These are phyloP conservation scores for Aspergillus sp. DNA, from an alignment of 2,329 filamentous ascomycete genomes.

Conservation along the genomic window DNA sequence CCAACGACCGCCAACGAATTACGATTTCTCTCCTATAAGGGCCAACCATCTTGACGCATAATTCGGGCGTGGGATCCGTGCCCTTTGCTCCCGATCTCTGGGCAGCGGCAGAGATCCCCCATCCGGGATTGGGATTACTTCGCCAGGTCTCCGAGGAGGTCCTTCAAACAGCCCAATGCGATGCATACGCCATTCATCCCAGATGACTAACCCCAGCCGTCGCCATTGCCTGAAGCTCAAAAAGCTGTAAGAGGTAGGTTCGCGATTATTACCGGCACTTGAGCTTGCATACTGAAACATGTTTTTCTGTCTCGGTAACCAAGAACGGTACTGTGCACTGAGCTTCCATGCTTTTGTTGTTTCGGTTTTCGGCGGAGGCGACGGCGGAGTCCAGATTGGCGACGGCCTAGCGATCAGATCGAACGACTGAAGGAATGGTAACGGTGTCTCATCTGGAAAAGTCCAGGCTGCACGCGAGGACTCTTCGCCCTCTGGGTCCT, in stretches of 20 bases:
- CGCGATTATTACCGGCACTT: not conserved
- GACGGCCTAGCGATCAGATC: not conserved
- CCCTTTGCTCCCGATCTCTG: not conserved
- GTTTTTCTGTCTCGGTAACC: not conserved
- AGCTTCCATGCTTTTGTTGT: not conserved
- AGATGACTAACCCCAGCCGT: not conserved
- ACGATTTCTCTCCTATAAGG: too few relatives aligned
- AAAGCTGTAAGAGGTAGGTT: not conserved
- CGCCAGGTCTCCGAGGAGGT: not conserved
- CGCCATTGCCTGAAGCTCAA: not conserved
- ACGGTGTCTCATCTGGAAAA: not conserved
- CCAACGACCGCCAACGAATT: too few relatives aligned
- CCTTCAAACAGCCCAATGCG: not conserved
- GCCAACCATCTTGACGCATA: too few relatives aligned
- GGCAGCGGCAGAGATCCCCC: not conserved
- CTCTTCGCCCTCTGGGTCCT: not conserved
- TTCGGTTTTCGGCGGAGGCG: not conserved
- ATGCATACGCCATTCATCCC: not conserved
- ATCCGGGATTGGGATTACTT: not conserved
- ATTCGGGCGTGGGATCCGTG: too few relatives aligned
- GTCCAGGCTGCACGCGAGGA: not conserved
- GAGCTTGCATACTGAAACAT: not conserved
- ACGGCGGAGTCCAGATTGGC: not conserved
- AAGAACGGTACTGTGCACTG: not conserved
- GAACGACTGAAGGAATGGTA: not conserved